These are phyloP conservation scores for Ziziphus jujuba DNA, from an alignment of 306 rosid genomes.

Conservation along the genomic window DNA sequence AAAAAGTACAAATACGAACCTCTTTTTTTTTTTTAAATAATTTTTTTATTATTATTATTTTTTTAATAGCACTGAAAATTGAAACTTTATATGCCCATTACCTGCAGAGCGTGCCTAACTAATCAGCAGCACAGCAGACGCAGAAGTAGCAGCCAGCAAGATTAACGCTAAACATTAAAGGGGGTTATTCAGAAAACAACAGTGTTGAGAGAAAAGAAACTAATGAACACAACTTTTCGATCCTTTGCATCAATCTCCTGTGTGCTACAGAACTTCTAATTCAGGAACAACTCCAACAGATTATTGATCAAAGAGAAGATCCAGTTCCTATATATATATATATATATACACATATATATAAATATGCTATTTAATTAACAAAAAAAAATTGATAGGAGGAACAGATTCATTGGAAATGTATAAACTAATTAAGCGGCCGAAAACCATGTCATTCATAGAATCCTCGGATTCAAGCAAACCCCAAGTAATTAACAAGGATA, in stretches of 20 bases:
- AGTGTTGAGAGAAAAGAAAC: constrained; percentile 36
- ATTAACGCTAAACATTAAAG: constrained; percentile 47
- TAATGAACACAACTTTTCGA: constrained; percentile 35
- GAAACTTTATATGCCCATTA: constrained; percentile 44
- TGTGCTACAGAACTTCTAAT: too few relatives aligned
- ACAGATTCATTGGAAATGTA: too few relatives aligned
- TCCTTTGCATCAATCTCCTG: not conserved
- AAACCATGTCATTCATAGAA: too few relatives aligned
- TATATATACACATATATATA: constrained; percentile 2
- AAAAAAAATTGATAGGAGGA: not conserved
- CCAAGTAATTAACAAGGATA: too few relatives aligned
- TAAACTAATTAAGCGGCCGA: too few relatives aligned
- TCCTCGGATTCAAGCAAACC: too few relatives aligned
- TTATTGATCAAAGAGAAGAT: too few relatives aligned
- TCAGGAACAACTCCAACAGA: too few relatives aligned
- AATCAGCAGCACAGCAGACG: constrained; percentile 33
- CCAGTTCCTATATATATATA: too few relatives aligned
- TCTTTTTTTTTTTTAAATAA: too few relatives aligned
- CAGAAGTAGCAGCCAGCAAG: constrained; percentile 24
- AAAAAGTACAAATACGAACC: constrained; percentile 30
- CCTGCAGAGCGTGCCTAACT: constrained; percentile 78
- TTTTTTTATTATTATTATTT: too few relatives aligned
- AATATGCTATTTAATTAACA: constrained; percentile 28
- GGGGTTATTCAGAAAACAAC: constrained; percentile 24
- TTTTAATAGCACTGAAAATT: constrained; percentile 37